Conservation (phyloP, 306 rosid species). For the Vigna trinervia region DNA sequence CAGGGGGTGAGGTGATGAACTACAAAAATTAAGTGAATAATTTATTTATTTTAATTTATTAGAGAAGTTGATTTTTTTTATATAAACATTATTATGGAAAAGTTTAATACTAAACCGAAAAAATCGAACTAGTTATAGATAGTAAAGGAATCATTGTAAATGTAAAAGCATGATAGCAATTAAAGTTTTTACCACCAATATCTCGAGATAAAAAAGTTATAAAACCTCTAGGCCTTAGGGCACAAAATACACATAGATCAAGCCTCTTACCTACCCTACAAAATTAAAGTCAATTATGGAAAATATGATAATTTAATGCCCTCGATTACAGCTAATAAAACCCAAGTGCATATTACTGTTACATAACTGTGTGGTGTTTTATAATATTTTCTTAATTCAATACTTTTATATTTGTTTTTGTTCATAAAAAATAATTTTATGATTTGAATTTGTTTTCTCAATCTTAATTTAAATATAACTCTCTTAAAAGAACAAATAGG, state of each 20-base stretch:
- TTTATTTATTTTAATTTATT: too few relatives aligned
- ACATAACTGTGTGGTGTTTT: background rate
- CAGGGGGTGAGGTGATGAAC: too few relatives aligned
- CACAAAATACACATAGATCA: background rate
- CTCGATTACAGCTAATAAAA: background rate
- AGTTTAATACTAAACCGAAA: too few relatives aligned
- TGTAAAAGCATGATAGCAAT: background rate
- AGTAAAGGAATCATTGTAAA: background rate
- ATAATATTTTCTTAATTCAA: background rate
- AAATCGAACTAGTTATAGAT: background rate
- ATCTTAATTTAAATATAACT: background rate
- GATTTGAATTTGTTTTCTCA: background rate
- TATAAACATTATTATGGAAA: too few relatives aligned
- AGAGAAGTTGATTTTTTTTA: too few relatives aligned
- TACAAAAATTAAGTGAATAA: too few relatives aligned
- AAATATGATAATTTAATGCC: background rate
- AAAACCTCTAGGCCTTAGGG: background rate
- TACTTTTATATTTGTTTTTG: background rate
- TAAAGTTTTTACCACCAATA: background rate
- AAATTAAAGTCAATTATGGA: background rate
- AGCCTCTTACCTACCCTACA: background rate
- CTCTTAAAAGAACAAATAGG: background rate
- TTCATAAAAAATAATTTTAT: background rate
- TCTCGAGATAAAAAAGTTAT: background rate
- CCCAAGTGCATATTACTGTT: background rate